phyloP scores from a whole-genome alignment of 768 basidiomycete genomes.

The Fomitopsis serialis region DNA sequence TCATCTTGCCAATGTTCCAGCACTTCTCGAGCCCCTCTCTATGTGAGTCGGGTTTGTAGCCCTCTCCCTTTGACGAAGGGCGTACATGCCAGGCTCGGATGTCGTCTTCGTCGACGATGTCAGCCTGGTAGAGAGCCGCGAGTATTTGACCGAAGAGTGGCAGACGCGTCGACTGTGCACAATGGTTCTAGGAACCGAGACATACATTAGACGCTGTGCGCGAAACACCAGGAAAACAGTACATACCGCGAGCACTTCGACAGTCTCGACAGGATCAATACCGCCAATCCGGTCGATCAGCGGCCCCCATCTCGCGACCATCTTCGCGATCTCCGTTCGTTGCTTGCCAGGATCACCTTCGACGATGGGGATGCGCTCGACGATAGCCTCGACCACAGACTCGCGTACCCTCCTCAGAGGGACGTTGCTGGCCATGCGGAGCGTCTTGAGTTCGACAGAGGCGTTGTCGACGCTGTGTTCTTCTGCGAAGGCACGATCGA shows the following conservation, averaged over 20 bases:
- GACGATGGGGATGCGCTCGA: conserved; percentile 63
- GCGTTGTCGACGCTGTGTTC: conserved; percentile 91
- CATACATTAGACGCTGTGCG: background rate
- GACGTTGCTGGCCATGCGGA: conserved; percentile 96
- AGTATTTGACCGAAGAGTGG: conserved; percentile 82
- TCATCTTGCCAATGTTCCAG: conserved; percentile 63
- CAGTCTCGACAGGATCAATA: conserved; percentile 75
- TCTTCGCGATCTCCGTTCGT: conserved; percentile 55
- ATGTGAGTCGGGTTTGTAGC: conserved; percentile 31
- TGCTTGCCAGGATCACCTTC: conserved; percentile 52
- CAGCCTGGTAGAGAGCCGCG: conserved; percentile 83
- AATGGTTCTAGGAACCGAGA: conserved; percentile 44
- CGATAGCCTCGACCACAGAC: conserved; percentile 81
- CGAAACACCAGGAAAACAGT: conserved; percentile 2
- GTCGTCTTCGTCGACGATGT: conserved; percentile 87
- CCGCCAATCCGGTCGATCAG: conserved; percentile 80
- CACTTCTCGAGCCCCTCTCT: conserved; percentile 58
- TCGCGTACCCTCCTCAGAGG: conserved; percentile 80
- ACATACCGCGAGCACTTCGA: conserved; percentile 71
- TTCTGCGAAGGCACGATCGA: conserved; percentile 90
- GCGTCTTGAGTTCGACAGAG: conserved; percentile 89
- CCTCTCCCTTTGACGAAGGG: conserved; percentile 49
- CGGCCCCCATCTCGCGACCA: conserved; percentile 77
- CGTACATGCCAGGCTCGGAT: conserved; percentile 81
- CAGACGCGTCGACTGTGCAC: conserved; percentile 55